These are phyloP conservation scores for Moesziomyces sp. DNA, from an alignment of 1,284 basidiomycete species.

Conservation along the genomic window DNA sequence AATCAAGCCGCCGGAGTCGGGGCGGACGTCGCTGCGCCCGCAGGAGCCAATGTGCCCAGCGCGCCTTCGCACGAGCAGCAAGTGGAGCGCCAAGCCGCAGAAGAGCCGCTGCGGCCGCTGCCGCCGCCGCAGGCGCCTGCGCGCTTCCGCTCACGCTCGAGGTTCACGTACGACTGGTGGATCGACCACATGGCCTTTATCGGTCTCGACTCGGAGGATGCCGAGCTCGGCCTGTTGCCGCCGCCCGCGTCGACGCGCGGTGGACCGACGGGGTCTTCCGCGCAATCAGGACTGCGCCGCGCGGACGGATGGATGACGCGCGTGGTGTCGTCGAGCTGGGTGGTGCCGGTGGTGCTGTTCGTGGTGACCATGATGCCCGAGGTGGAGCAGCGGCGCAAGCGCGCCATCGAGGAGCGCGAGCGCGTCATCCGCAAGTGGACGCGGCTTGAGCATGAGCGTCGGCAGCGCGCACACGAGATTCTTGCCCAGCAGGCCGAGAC, in stretches of 20 bases:
- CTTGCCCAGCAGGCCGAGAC: constrained; percentile 1
- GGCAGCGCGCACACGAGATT: constrained; percentile 6
- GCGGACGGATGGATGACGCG: background rate
- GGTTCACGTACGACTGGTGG: constrained; percentile 34
- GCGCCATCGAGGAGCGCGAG: constrained; percentile 51
- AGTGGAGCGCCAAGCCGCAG: constrained; percentile 13
- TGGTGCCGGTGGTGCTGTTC: constrained; percentile 45
- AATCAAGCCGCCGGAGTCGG: background rate
- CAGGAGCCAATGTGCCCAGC: constrained; percentile 26
- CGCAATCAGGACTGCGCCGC: background rate
- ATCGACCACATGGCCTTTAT: constrained; percentile 48
- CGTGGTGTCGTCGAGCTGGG: constrained; percentile 4
- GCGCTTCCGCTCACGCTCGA: constrained; percentile 14
- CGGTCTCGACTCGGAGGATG: constrained; percentile 47
- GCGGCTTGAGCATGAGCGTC: constrained; percentile 24
- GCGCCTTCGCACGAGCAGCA: constrained; percentile 21
- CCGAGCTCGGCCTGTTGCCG: constrained; percentile 39
- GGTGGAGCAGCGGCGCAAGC: constrained; percentile 46
- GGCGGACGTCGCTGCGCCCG: background rate
- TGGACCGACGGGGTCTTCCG: background rate
- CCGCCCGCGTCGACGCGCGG: background rate
- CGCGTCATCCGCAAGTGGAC: constrained; percentile 36
- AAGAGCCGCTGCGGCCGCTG: constrained; percentile 20
- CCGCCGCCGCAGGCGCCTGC: constrained; percentile 34
- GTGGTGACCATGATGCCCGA: constrained; percentile 49